Percentiles rank a stretch among this genome's conserved stretches.
Evolutionary conservation across 768 basidiomycete species (phyloP).

Genomic region (Mycena capillaripes): DNA sequence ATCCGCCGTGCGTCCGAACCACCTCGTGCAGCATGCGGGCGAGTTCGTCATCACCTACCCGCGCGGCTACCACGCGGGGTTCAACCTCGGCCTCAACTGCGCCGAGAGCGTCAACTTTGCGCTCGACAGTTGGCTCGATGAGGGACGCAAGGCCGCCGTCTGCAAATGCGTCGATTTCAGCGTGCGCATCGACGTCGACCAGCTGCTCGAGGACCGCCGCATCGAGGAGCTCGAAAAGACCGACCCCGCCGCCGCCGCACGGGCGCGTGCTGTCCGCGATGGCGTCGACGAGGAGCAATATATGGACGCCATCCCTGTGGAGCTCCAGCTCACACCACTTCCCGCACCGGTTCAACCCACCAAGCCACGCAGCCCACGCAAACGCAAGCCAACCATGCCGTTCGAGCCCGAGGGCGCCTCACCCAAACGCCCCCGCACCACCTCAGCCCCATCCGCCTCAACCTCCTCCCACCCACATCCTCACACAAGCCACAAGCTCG

Average conservation of each 20-base stretch:
- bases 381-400: constrained; percentile 31
- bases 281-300: constrained; percentile 7
- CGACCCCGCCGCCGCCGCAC: constrained; percentile 29
- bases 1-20: constrained; percentile 85
- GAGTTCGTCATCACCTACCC: constrained; percentile 98
- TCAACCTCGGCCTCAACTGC: constrained; percentile 96
- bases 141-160: constrained; percentile 84
- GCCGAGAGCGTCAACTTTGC: constrained; percentile 99
- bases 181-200: constrained; percentile 94
- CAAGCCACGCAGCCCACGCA: constrained; percentile 33
- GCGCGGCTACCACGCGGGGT: constrained; percentile 95
- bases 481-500: neutral
- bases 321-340: too few species aligned
- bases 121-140: constrained; percentile 92
- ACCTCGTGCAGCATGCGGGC: constrained; percentile 89
- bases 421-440: constrained; percentile 27
- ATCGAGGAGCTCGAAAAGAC: constrained; percentile 51
- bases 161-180: constrained; percentile 86
- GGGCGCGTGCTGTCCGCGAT: constrained; percentile 31
- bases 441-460: neutral
- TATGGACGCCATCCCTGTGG: too few species aligned
- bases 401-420: constrained; percentile 20
- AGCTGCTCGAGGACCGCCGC: constrained; percentile 78
- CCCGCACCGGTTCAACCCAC: neutral
- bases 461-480: neutral